phyloP scores from a whole-genome alignment of 169 alveolate genomes.

The Plasmodium knowlesi region DNA sequence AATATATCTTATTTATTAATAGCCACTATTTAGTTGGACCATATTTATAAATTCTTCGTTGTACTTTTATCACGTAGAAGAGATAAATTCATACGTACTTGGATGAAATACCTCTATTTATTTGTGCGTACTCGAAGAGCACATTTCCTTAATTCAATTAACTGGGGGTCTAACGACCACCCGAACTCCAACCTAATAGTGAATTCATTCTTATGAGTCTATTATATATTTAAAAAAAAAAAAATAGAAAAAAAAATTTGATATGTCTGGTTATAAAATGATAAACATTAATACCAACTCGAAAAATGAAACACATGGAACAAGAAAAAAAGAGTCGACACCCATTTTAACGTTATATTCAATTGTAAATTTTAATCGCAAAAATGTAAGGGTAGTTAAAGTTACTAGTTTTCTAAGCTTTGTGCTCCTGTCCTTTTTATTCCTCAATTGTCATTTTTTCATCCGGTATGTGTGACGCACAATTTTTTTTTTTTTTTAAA shows the following conservation, averaged over 20 bases:
- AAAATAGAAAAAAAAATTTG: neutral
- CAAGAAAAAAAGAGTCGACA: neutral
- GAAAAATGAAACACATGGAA: neutral
- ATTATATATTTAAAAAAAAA: neutral
- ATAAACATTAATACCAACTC: neutral
- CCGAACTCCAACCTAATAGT: neutral
- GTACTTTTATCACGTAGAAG: neutral
- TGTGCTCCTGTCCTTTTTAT: constrained; percentile 1
- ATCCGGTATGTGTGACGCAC: neutral
- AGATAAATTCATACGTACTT: neutral
- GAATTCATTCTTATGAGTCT: neutral
- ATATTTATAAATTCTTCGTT: neutral
- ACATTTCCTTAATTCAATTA: neutral
- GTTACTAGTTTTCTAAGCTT: neutral
- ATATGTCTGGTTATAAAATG: neutral
- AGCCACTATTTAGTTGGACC: neutral
- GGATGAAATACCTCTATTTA: neutral
- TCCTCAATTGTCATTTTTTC: neutral
- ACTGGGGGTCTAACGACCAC: neutral
- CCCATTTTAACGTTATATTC: neutral
- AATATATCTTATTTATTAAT: neutral
- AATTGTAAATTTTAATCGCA: neutral
- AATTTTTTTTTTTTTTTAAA: neutral
- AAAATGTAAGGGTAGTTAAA: neutral
- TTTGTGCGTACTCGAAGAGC: neutral